Base-by-base conservation (phyloP, 495 filamentous ascomycete species). In the Penicillium paradoxum region DNA sequence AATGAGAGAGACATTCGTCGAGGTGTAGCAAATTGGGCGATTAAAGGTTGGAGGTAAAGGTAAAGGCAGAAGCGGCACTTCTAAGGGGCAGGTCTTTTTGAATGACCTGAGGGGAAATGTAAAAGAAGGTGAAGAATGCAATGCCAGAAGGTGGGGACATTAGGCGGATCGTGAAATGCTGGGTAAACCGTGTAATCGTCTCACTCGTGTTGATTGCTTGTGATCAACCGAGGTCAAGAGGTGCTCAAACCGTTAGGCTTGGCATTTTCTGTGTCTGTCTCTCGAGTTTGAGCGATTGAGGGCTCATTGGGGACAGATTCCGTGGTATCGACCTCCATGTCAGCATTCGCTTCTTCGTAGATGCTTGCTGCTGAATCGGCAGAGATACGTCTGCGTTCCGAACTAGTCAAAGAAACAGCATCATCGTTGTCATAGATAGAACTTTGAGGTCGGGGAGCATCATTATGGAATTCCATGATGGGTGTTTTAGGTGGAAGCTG, bases 341-440 rank as follows among this genome's bases (percentile, higher is more conserved):
- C 53, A 15, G 48, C 55, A 46, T 22, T 55, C 7, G 60, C 63
- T 51, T 65, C 63, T 55, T 64, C 60, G 39, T 66, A 66, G 13
- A 66, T 42, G 33, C 60, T 64, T 18, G 39, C 19, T 14, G 59
- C 63, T n/a, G 63, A 64, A 30, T 59, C 55, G 9, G 56, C 49
- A 27, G 63, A 66, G 29, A 32, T 14, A 30, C 63, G 55, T 15
- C 48, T 56, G 29, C 21, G 47, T 2, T 47, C 40, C 10, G 39
- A 32, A 14, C 45, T 48, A 11, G 40, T 33, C 15, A 56, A 21
- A 17, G 51, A 47, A 13, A 45, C 53, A 13, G 52, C 51, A 2
- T 62, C 54, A 4, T 46, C 42, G 4, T 24, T 24, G 19, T 57
- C 49, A 41, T 45, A 53, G 11, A 45, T 39, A 15, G 49, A 43